Evolutionary conservation across 202 grass and related monocot genomes (phyloP), one percentile per base, ranked within the genome.

Genomic region (Zizania palustris): DNA sequence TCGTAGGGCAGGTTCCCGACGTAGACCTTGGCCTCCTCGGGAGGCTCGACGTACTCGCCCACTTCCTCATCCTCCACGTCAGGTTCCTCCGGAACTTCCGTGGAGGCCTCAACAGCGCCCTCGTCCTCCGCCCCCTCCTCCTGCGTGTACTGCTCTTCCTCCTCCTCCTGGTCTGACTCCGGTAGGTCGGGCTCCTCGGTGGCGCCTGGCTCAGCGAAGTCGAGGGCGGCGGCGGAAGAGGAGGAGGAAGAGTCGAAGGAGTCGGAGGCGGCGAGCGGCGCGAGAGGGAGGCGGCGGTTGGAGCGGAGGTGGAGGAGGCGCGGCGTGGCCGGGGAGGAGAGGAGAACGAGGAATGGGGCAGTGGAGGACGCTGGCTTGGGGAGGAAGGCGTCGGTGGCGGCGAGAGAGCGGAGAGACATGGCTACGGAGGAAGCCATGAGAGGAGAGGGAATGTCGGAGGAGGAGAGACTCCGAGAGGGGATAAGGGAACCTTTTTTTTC

Each of bases 1-100:
- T 97, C 91, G 42, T 82, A 97, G 4, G 93, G 88, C 3, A 97
- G 84, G 74, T 91, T 89, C 5, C 93, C 93, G 9, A 97, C 79
- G 71, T 85, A 97, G 35, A 97, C 74, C 84, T 97, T 97, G 59
- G 88, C 88, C 72, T 97, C 91, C 82, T 97, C 93, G 0, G 90
- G 88, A 11, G 90, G 90, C 61, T 93, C 93, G 0, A 78, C 89
- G 38, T 68, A 60, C 75, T 88, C 94, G 40, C 76, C 89, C n/a
- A 72, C 86, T 71, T 66, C 90, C 62, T 20, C 83, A 4, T 1
- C 82, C 0, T 0, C 71, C 22, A n/a, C 67, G 11, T 67, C 63
- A 3, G 39, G 8, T 4, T 11, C 67, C 65, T 62, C 84, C 19
- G 45, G 46, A 0, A 13, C 69, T 0, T 11, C 73, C 4, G 39